Conservation (phyloP, 805 yeast genomes). For the Pichia insulana region DNA sequence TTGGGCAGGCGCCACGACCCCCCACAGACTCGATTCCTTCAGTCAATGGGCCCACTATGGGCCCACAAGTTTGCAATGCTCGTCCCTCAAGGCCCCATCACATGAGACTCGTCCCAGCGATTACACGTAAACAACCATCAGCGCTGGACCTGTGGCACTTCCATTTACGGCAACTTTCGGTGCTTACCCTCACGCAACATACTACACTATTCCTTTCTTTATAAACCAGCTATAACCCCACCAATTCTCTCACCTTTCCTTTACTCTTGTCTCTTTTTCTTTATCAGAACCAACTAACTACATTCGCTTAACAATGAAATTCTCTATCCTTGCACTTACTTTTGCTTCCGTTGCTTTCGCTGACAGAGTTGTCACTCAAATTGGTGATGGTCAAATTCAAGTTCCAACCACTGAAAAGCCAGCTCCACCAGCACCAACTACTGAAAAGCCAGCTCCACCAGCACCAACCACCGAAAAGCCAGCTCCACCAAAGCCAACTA, state of each 20-base stretch:
- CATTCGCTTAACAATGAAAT: conserved; percentile 17
- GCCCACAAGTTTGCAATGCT: no score
- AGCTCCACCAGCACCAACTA: conserved; percentile 4
- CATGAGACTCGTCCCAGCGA: no score
- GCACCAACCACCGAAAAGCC: conserved; percentile 21
- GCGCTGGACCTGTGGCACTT: no score
- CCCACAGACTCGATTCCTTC: no score
- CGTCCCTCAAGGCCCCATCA: no score
- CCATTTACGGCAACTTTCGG: no score
- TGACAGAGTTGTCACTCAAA: conserved; percentile 38
- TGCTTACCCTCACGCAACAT: no score
- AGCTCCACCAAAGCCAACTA: conserved; percentile 4
- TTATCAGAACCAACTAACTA: not conserved
- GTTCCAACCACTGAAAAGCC: conserved; percentile 21
- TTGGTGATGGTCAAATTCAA: conserved; percentile 56
- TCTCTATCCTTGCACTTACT: conserved; percentile 17
- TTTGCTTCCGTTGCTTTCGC: conserved; percentile 28
- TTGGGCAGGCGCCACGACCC: no score
- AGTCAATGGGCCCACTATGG: no score
- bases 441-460: conserved; percentile 23
- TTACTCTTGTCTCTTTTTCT: conserved; percentile 1
- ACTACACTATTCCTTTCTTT: not conserved
- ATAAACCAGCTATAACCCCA: not conserved
- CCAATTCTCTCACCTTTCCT: not conserved
- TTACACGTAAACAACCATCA: no score